Base-by-base conservation (phyloP, 805 yeast species). In the Wickerhamomyces queroliae region DNA sequence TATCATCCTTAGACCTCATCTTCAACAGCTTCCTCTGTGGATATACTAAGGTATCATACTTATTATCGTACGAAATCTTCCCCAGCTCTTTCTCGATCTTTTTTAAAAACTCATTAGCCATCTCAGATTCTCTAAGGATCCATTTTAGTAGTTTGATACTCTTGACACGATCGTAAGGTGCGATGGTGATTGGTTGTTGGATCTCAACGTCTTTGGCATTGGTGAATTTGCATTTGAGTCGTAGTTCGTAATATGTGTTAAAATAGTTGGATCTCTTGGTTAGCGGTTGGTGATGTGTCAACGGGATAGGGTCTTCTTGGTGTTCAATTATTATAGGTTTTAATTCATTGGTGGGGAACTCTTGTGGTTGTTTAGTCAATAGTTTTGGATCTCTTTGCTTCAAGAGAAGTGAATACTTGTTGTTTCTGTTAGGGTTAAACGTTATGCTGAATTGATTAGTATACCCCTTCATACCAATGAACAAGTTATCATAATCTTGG, bases 61-160 rank as follows among this genome's bases (percentile, higher is more conserved):
- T 55, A 17, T 55, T 51, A 28, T 54, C 55, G 38, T 58, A 59
- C 12, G 48, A 50, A 11, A 64, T 59, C 8, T 66, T 63, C 3
- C 70, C 68, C 41, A 58, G 56, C 25, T 53, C 58, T 13, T 50
- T 55, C 29, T 63, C 62, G 37, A 62, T 61, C 32, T 53, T 49
- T 33, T 50, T 55, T 3, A 66, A 64, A 40, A 22, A 30, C 9
- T 45, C 49, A 24, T 51, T 56, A 2, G 83, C 75, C 19, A 62
- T 42, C 28, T 70, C 74, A 38, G 75, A 72, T 52, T 80, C 82
- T 36, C 67, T 64, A 42, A 67, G 46, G 15, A 80, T 75, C 71
- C 82, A 69, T 43, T 65, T 67, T 40, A 78, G 63, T 11, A 79
- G 52, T 41, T 76, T 69, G 25, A 64, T 69, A 31, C 79, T 62